Evolutionary conservation across 2,329 filamentous ascomycete genomes (phyloP).

Genomic region (Hymenoscyphus scutula): DNA sequence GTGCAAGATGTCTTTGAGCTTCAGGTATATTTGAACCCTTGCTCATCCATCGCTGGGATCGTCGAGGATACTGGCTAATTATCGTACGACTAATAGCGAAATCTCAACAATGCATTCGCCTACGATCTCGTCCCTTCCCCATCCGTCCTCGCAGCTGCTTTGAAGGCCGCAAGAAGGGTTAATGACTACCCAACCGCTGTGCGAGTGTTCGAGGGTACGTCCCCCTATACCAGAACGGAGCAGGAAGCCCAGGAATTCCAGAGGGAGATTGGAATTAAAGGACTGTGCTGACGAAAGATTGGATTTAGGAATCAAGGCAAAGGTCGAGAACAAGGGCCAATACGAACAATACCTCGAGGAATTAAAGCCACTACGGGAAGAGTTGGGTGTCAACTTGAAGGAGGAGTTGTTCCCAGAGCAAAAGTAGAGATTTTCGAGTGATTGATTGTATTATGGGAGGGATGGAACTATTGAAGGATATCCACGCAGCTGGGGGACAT

Average conservation of each 20-base stretch:
- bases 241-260: background rate
- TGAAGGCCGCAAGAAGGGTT: conserved; percentile 91
- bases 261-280: conserved; percentile 1
- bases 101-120: conserved; percentile 99
- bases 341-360: conserved; percentile 95
- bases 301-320: conserved; percentile 87
- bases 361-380: conserved; percentile 88
- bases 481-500: conserved; percentile 10
- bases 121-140: conserved; percentile 98
- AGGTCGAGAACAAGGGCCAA: conserved; percentile 97
- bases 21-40: conserved; percentile 63
- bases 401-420: conserved; percentile 82
- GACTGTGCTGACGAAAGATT: conserved; percentile 17
- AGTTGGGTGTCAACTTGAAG: conserved; percentile 87
- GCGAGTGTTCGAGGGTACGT: conserved; percentile 94
- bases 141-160: conserved; percentile 83
- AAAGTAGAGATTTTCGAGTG: conserved; percentile 28
- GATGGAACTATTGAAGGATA: conserved; percentile 27
- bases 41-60: conserved; percentile 6
- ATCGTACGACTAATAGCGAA: conserved; percentile 57
- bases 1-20: conserved; percentile 99
- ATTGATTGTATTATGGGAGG: conserved; percentile 18
- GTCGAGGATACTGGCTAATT: conserved; percentile 26
- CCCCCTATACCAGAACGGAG: conserved; percentile 8
- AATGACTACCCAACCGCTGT: conserved; percentile 99